Evolutionary conservation across 2,329 filamentous ascomycete genomes (phyloP).

Genomic region (Lachnellula cervina): DNA sequence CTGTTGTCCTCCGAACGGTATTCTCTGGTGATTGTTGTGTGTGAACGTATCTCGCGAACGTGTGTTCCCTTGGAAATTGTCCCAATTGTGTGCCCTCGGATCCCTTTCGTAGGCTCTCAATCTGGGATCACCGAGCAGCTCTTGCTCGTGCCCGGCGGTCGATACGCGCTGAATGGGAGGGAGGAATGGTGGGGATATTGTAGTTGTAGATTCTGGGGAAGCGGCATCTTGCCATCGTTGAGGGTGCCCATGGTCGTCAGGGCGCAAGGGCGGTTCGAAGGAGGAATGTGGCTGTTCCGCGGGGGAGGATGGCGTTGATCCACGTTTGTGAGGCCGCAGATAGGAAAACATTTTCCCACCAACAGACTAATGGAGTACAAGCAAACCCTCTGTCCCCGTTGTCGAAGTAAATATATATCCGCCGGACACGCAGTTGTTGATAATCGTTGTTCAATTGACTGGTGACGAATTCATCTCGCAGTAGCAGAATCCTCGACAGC

Average conservation of each 20-base stretch:
- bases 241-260: constrained; percentile 26
- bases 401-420: background rate
- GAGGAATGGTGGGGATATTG: constrained; percentile 43
- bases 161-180: constrained; percentile 36
- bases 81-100: constrained; percentile 12
- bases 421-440: background rate
- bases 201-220: constrained; percentile 15
- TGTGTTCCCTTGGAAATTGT: constrained; percentile 10
- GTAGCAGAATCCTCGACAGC: background rate
- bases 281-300: constrained; percentile 23
- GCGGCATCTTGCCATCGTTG: constrained; percentile 21
- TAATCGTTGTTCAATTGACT: constrained; percentile 4
- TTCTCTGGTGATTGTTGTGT: constrained; percentile 20
- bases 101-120: constrained; percentile 12
- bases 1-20: constrained; percentile 17
- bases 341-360: constrained; percentile 31
- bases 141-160: constrained; percentile 19
- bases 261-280: constrained; percentile 24
- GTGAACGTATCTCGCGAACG: constrained; percentile 15
- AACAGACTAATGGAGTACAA: background rate
- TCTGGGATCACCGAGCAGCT: constrained; percentile 2
- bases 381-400: background rate
- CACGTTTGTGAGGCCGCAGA: constrained; percentile 30
- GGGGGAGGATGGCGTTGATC: constrained; percentile 31
- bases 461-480: constrained; percentile 6